phyloP scores from a whole-genome alignment of 345 rosid species.

The Gossypium ekmanianum region DNA sequence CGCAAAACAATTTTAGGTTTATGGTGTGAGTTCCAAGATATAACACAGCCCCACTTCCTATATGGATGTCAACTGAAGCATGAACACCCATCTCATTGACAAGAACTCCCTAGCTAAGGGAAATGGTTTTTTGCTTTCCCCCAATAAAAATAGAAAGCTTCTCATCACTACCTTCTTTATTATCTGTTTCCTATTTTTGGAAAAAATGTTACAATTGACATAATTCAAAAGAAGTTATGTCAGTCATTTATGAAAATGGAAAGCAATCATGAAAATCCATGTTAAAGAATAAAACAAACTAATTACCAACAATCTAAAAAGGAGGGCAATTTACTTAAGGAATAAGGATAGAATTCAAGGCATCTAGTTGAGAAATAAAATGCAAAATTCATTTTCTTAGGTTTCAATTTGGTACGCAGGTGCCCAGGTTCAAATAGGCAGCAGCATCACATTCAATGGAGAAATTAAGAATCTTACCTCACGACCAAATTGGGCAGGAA shows the following conservation, averaged over 20 bases:
- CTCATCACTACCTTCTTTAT: not conserved
- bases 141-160: not conserved
- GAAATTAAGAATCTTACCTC: conserved; percentile 45
- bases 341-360: not conserved
- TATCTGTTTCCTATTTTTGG: not conserved
- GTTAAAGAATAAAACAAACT: not conserved
- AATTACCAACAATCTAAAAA: not conserved
- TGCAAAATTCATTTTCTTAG: not conserved
- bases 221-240: not conserved
- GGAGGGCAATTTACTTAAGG: not conserved
- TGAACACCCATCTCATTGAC: conserved; percentile 1
- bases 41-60: not conserved
- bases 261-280: not conserved
- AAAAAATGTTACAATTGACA: not conserved
- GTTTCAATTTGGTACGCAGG: not conserved
- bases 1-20: not conserved
- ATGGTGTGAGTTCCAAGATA: not conserved
- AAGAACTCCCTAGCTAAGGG: not conserved
- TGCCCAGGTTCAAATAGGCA: not conserved
- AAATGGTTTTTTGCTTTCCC: not conserved
- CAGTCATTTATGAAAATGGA: not conserved
- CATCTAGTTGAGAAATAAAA: conserved; percentile 1
- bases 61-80: conserved; percentile 6
- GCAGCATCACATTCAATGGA: not conserved
- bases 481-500: conserved; percentile 89